A percentile compares a stretch with the other conserved stretches of the same genome.
Conservation (phyloP, 257 asterid genomes). For the Nicotiana undulata region DNA sequence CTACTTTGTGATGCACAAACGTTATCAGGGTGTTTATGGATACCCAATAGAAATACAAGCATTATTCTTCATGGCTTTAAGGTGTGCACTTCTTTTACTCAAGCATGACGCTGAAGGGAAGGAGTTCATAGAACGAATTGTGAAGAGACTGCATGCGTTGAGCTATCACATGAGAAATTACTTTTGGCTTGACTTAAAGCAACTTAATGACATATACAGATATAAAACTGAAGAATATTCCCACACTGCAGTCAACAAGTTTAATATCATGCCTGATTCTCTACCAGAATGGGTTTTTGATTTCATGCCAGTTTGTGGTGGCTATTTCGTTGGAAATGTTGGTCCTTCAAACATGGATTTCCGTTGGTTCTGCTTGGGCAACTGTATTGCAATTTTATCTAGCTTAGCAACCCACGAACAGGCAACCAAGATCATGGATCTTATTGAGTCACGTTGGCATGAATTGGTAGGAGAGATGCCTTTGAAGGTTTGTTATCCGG, state of each 20-base stretch:
- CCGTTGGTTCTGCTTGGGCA: constrained; percentile 70
- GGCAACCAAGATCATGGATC: constrained; percentile 57
- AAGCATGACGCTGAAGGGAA: constrained; percentile 55
- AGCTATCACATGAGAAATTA: constrained; percentile 69
- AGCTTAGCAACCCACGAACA: constrained; percentile 58
- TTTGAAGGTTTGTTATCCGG: constrained; percentile 70
- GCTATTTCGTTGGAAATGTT: constrained; percentile 61
- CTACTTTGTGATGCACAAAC: background rate
- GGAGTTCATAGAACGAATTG: constrained; percentile 48
- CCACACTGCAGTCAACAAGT: constrained; percentile 71
- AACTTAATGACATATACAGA: constrained; percentile 57
- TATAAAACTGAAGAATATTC: constrained; percentile 70
- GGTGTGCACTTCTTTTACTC: constrained; percentile 53
- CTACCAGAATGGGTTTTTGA: constrained; percentile 72
- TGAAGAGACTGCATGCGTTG: constrained; percentile 58
- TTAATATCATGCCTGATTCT: constrained; percentile 66
- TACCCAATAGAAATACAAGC: constrained; percentile 67
- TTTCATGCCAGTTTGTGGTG: constrained; percentile 60
- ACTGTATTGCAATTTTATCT: constrained; percentile 60
- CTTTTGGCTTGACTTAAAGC: constrained; percentile 65
- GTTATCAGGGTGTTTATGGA: constrained; percentile 57
- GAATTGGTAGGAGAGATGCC: constrained; percentile 76
- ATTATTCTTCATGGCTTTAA: constrained; percentile 66
- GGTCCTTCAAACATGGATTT: constrained; percentile 68
- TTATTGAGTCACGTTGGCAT: constrained; percentile 62